Percentiles rank a stretch among this genome's conserved stretches.
These are phyloP conservation scores for Claviceps pazoutovae DNA, from an alignment of 2,329 filamentous ascomycete genomes.

Conservation along the genomic window DNA sequence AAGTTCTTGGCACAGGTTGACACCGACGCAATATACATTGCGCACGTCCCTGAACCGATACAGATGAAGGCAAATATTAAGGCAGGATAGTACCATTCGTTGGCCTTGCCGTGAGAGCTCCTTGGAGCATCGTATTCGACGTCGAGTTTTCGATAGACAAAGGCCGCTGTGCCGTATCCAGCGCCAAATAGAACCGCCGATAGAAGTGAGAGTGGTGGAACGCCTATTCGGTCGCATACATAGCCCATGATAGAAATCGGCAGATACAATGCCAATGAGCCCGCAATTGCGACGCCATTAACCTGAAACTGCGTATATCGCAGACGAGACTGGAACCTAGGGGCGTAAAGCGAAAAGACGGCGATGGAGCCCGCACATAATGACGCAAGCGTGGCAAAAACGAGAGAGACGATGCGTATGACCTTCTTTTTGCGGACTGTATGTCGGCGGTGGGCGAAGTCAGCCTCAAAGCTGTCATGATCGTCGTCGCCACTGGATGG, in stretches of 20 bases:
- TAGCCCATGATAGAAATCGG: slow-evolving; percentile 85
- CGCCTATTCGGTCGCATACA: slow-evolving; percentile 78
- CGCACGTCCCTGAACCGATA: slow-evolving; percentile 71
- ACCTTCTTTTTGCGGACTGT: slow-evolving; percentile 16
- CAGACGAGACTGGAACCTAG: slow-evolving; percentile 72
- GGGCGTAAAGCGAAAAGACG: slow-evolving; percentile 87
- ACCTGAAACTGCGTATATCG: slow-evolving; percentile 86
- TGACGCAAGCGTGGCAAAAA: slow-evolving; percentile 39
- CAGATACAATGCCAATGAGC: slow-evolving; percentile 79
- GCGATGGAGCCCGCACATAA: slow-evolving; percentile 85
- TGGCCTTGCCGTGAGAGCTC: slow-evolving; percentile 26
- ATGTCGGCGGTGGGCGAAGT: slow-evolving; percentile 10
- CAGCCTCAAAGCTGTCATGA: slow-evolving; percentile 8
- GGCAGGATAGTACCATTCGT: slow-evolving; percentile 55
- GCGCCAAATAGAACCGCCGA: slow-evolving; percentile 61
- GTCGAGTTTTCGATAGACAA: slow-evolving; percentile 48
- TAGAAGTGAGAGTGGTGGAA: slow-evolving; percentile 59
- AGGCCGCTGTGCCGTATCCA: slow-evolving; percentile 75
- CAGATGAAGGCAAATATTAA: slow-evolving; percentile 79
- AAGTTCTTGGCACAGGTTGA: slow-evolving; percentile 98
- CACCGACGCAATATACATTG: slow-evolving; percentile 83
- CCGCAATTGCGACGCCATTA: slow-evolving; percentile 76
- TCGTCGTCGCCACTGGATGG: slow-evolving; percentile 3
- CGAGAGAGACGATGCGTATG: slow-evolving; percentile 35
- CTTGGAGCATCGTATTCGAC: slow-evolving; percentile 28